A percentile compares a stretch with the other conserved stretches of the same genome.
Conservation (phyloP, 208 protist species). For the Acanthamoeba polyphaga region DNA sequence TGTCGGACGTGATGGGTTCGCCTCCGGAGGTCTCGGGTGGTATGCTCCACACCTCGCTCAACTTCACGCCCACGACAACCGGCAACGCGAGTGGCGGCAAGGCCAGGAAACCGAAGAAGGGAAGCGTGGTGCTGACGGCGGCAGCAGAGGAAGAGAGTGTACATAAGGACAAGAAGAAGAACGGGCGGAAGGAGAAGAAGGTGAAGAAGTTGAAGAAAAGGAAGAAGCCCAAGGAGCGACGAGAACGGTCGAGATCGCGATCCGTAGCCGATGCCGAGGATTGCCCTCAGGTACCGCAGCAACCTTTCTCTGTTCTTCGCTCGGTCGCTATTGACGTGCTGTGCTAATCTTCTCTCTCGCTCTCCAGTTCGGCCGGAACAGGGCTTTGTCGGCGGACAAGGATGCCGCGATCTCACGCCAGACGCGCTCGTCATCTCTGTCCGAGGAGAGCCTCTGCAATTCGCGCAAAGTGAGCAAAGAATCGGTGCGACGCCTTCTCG, state of each 20-base stretch:
- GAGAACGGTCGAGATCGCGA: neutral
- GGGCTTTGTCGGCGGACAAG: neutral
- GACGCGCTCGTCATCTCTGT: conserved; percentile 5
- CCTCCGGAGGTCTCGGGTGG: neutral
- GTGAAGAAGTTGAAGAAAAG: neutral
- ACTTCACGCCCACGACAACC: neutral
- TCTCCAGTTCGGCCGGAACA: neutral
- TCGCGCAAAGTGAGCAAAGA: neutral
- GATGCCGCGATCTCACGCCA: neutral
- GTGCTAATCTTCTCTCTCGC: neutral
- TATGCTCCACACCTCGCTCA: neutral
- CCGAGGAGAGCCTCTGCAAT: neutral
- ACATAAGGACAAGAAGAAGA: conserved; percentile 5
- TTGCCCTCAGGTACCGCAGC: neutral
- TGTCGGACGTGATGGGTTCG: neutral
- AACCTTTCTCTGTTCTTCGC: neutral
- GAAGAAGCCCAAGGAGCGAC: neutral
- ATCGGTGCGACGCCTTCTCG: neutral
- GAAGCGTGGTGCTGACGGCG: neutral
- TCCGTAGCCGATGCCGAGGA: conserved; percentile 12
- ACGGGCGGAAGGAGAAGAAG: neutral
- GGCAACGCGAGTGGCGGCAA: neutral
- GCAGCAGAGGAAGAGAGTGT: conserved; percentile 11
- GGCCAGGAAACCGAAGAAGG: neutral
- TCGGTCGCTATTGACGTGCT: no score